Evolutionary conservation across 208 protist genomes (phyloP), one percentile per base, ranked within the genome.

Genomic region (Polymyxa betae): DNA sequence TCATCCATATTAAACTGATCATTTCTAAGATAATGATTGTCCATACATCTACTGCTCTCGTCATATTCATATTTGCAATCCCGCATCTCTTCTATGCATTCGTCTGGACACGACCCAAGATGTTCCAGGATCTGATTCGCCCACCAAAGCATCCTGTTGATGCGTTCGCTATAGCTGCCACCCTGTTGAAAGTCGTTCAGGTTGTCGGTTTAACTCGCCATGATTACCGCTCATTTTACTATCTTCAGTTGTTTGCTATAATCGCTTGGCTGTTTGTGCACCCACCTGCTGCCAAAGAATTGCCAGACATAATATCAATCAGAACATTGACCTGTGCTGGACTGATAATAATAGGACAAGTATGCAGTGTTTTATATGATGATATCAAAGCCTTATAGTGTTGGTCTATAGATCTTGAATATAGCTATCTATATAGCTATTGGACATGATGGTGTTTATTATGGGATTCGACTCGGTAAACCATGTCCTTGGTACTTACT

Each of bases 361-460:
- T n/a, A n/a, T n/a, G n/a, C n/a, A n/a, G n/a, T n/a, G n/a, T n/a
- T n/a, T n/a, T n/a, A n/a, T n/a, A n/a, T n/a, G n/a, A n/a, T n/a
- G n/a, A n/a, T n/a, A n/a, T n/a, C n/a, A n/a, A n/a, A n/a, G n/a
- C n/a, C n/a, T n/a, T n/a, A n/a, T n/a, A n/a, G n/a, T n/a, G n/a
- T n/a, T n/a, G n/a, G n/a, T n/a, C n/a, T n/a, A n/a, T n/a, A n/a
- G 54, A 66, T 66, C 54, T 29, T 66, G 20, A 66, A 66, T 29
- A 29, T 29, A 29, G 54, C 54, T 29, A 66, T 66, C 54, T 66
- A 66, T 66, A 32, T 16, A 29, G 54, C 54, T 16, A 66, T 66
- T 66, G 54, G 54, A 29, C 54, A 66, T 66, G 54, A 66, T 66
- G 54, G 54, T 32, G 54, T 66, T 29, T 66, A 66, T 66, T 66